Base-by-base conservation (phyloP, 2,329 filamentous ascomycete genomes). In the Ophiocordyceps camponoti-floridani region DNA sequence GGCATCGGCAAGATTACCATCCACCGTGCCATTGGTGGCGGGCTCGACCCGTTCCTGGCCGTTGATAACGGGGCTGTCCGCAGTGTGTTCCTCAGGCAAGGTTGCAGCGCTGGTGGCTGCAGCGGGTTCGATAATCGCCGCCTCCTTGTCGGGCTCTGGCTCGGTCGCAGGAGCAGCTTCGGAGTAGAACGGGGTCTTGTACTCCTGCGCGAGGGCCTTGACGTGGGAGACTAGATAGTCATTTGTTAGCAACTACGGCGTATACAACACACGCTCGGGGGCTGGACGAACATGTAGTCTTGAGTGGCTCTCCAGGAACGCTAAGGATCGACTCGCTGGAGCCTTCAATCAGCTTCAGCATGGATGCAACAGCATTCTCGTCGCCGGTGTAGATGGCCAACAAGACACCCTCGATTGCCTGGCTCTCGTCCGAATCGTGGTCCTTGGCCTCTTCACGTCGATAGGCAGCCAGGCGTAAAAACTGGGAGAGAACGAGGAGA, bases 341-440 rank as follows among this genome's bases (percentile, higher is more conserved):
- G 31, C 82, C 84, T 47, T 84, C 70, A 45, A 87, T 82, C 47
- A 93, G 69, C 67, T 84, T 87, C 56, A 84, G 63, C 64, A 86
- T 86, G 46, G 82, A 76, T 45, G 74, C 66, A 23, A 91, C 83
- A 43, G 83, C 84, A 52, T 67, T 71, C 50, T 83, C 74, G 54
- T 89, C 83, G 42, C 84, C 85, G 41, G 77, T 76, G 62, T 93
- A 91, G 30, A 91, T 81, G 48, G 81, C 73, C 42, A 87, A 69
- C 47, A 93, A 69, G 31, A 85, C 78, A 44, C 84, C 84, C 63
- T 93, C 84, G 47, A 91, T 78, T 33, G 84, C 85, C 62, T 79
- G 77, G 62, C 79, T 85, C 65, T 89, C 82, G 46, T 87, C 82
- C 5, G 72, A 61, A 38, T 68, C 63, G 42, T 74, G 70, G 52